Evolutionary conservation across 2,329 filamentous ascomycete species (phyloP).

Genomic region (Lanzia echinophila): DNA sequence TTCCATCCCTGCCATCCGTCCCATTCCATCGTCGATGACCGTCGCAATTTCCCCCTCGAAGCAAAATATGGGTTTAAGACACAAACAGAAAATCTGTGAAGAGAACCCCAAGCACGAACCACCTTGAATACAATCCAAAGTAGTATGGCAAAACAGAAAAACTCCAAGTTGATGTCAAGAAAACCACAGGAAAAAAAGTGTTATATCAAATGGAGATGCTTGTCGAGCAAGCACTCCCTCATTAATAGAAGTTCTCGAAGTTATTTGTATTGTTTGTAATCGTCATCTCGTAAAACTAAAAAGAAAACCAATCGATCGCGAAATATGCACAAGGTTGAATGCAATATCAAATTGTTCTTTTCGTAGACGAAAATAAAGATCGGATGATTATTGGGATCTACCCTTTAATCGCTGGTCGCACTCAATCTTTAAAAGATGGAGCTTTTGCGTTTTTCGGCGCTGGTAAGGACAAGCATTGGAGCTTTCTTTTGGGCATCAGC

Average conservation of each 20-base stretch:
- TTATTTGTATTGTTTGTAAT: conserved; percentile 11
- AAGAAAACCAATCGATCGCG: conserved; percentile 9
- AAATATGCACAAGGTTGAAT: conserved; percentile 33
- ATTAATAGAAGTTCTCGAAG: conserved; percentile 10
- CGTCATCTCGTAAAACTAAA: conserved; percentile 30
- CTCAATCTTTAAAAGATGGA: conserved; percentile 45
- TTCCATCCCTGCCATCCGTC: neutral
- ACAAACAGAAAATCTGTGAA: neutral
- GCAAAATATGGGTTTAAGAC: neutral
- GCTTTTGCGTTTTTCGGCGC: conserved; percentile 84
- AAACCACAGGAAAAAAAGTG: neutral
- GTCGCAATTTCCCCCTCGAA: neutral
- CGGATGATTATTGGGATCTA: conserved; percentile 30
- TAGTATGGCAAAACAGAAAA: neutral
- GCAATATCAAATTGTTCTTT: conserved; percentile 33
- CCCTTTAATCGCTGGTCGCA: conserved; percentile 22
- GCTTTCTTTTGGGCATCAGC: conserved; percentile 67
- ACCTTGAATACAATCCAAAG: conserved; percentile 1
- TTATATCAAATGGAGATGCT: conserved; percentile 1
- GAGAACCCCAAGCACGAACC: neutral
- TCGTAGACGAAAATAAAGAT: conserved; percentile 23
- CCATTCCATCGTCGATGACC: conserved; percentile 1
- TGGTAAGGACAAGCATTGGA: conserved; percentile 80
- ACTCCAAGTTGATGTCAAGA: neutral
- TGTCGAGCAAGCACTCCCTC: neutral